Evolutionary conservation across 1,284 basidiomycete species (phyloP).

Genomic region (Leccinum insigne): DNA sequence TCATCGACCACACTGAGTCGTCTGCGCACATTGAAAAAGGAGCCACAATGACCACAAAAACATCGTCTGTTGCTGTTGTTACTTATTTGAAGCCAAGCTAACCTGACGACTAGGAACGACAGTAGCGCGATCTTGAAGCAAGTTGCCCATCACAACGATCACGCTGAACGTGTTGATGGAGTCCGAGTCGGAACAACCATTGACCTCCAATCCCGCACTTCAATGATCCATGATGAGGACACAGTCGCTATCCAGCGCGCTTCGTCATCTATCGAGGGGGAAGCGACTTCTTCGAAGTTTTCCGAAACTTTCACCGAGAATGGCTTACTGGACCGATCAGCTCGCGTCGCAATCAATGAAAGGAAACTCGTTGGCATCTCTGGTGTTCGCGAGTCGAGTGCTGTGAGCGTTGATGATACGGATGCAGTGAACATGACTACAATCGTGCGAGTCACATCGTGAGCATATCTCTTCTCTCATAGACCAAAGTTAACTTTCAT

Average conservation of each 20-base stretch:
- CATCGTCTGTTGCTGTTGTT: constrained; percentile 6
- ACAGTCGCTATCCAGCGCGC: neutral
- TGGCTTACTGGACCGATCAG: neutral
- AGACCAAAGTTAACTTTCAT: neutral
- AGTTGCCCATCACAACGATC: neutral
- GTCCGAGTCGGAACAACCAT: neutral
- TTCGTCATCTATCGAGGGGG: neutral
- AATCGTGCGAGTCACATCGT: neutral
- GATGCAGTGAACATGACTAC: neutral
- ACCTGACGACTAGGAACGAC: constrained; percentile 4
- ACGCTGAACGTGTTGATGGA: neutral
- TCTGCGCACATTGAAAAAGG: neutral
- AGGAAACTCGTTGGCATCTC: neutral
- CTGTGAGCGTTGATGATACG: neutral
- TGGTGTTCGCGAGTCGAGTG: neutral
- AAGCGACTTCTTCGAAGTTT: neutral
- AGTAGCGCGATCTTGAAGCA: neutral
- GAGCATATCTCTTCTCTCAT: neutral
- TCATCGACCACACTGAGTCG: neutral
- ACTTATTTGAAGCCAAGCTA: neutral
- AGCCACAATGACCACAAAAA: neutral
- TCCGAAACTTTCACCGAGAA: neutral
- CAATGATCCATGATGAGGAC: neutral
- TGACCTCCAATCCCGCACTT: neutral
- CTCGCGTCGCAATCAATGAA: neutral